These are phyloP conservation scores for Podospora anserina DNA, from an alignment of 495 filamentous ascomycete species.

Conservation along the genomic window DNA sequence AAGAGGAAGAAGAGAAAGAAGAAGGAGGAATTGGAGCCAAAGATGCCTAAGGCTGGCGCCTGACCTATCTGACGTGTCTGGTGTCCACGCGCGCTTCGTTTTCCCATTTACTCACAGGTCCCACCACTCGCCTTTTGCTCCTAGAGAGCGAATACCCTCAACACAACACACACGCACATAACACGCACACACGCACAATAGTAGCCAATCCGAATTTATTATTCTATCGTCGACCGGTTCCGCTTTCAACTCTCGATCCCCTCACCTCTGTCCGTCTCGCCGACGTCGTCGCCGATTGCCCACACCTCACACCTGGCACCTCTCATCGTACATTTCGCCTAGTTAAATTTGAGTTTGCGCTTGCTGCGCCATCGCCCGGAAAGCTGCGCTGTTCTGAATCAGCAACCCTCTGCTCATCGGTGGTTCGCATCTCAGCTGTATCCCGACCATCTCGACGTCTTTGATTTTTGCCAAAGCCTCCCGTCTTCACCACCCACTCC, in stretches of 20 bases:
- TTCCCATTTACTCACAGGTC: background rate
- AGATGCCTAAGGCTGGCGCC: constrained; percentile 25
- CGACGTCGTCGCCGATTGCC: background rate
- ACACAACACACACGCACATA: background rate
- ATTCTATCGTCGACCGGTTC: constrained; percentile 24
- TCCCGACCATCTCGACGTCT: constrained; percentile 14
- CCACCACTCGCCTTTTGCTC: background rate
- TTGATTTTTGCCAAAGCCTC: background rate
- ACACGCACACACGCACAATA: background rate
- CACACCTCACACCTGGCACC: background rate
- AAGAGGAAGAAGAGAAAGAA: constrained; percentile 16
- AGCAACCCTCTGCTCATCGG: constrained; percentile 10
- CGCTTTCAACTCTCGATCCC: constrained; percentile 12
- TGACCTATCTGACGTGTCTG: constrained; percentile 20
- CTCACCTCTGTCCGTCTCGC: background rate
- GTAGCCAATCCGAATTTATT: background rate
- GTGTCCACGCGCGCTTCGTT: constrained; percentile 21
- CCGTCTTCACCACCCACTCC: background rate
- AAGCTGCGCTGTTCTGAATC: constrained; percentile 24
- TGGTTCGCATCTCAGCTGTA: constrained; percentile 15
- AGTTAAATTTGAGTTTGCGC: constrained; percentile 24
- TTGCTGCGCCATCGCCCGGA: constrained; percentile 21
- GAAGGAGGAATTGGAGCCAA: constrained; percentile 10
- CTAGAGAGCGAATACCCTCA: constrained; percentile 6
- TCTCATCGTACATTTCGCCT: constrained; percentile 2